Base-by-base conservation (phyloP, 768 basidiomycete species). In the Kwoniella mangroviensis region DNA sequence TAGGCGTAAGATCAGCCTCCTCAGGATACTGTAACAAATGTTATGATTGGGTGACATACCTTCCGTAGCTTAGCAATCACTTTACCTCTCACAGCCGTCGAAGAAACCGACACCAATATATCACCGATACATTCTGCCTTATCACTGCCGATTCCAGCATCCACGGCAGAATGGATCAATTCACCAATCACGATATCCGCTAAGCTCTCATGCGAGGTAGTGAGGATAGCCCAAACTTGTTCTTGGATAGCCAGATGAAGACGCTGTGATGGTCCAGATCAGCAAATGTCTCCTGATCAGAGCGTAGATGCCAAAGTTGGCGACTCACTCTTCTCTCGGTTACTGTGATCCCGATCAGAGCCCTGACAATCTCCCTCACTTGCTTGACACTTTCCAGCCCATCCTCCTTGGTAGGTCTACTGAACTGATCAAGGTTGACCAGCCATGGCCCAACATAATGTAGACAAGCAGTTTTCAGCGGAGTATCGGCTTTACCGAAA, bases 391-490 rank as follows among this genome's bases (percentile, higher is more conserved):
- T 90, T 34, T 88, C 87, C 64, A 92, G 90, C 68, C 88, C 91
- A 41, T 90, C 84, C n/a, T 86, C 77, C 72, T 87, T 87, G 2
- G 89, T 87, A 1, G 92, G 89, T 73, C 90, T 90, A 28, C 88
- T 87, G 72, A 92, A 94, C 15, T 85, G 82, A 2, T 87, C 85
- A 1, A 97, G 85, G 76, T 95, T 94, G 79, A 87, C 89, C 52
- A 96, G 87, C 94, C 94, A 97, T 3, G 94, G 93, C 51, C 87
- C 88, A 86, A 96, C 86, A 77, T 93, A 94, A 69, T 91, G 89
- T 22, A 95, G 81, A 76, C 90, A 93, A 69, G 87, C 88, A 51
- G 92, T 88, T 49, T 90, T 89, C 58, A 91, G 90, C 1, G 84
- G 77, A 2, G 83, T 76, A 24, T 79, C 78, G 13, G 84, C 82